phyloP scores from a whole-genome alignment of 495 filamentous ascomycete genomes.

The Bacidia rubella region DNA sequence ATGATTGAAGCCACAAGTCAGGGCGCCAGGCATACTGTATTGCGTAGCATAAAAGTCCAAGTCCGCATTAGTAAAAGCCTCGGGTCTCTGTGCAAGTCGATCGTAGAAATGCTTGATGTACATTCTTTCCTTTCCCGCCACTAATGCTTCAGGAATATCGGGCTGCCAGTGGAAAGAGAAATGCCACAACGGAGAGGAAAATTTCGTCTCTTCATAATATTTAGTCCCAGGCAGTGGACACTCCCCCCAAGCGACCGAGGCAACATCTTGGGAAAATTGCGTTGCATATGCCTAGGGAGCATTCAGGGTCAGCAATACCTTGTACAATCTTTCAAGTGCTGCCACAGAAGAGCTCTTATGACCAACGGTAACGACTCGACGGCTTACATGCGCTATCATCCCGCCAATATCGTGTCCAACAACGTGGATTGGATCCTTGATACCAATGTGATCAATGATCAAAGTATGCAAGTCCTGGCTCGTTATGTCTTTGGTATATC shows the following conservation, averaged over 20 bases:
- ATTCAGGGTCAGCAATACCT: too few relatives aligned
- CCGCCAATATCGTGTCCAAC: constrained; percentile 36
- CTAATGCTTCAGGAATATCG: constrained; percentile 29
- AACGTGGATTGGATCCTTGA: constrained; percentile 28
- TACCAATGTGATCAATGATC: constrained; percentile 17
- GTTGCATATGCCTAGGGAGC: constrained; percentile 24
- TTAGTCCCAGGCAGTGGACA: constrained; percentile 31
- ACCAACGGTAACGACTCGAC: not conserved
- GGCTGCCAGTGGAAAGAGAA: constrained; percentile 33
- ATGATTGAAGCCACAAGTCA: constrained; percentile 25
- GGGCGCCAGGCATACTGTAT: constrained; percentile 29
- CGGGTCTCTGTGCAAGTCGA: constrained; percentile 24
- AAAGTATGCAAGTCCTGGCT: constrained; percentile 22
- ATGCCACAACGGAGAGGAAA: constrained; percentile 26
- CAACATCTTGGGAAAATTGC: constrained; percentile 20
- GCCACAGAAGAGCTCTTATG: too few relatives aligned
- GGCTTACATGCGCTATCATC: constrained; percentile 26
- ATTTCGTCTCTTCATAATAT: constrained; percentile 20
- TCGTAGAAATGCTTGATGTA: constrained; percentile 36
- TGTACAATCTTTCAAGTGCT: too few relatives aligned
- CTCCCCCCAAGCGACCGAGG: constrained; percentile 31
- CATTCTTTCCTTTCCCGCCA: constrained; percentile 28
- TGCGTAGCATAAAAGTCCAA: constrained; percentile 27
- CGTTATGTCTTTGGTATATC: constrained; percentile 23
- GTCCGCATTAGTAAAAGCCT: constrained; percentile 23